These are phyloP conservation scores for Colletotrichum scovillei DNA, from an alignment of 2,329 filamentous ascomycete genomes.

Conservation along the genomic window DNA sequence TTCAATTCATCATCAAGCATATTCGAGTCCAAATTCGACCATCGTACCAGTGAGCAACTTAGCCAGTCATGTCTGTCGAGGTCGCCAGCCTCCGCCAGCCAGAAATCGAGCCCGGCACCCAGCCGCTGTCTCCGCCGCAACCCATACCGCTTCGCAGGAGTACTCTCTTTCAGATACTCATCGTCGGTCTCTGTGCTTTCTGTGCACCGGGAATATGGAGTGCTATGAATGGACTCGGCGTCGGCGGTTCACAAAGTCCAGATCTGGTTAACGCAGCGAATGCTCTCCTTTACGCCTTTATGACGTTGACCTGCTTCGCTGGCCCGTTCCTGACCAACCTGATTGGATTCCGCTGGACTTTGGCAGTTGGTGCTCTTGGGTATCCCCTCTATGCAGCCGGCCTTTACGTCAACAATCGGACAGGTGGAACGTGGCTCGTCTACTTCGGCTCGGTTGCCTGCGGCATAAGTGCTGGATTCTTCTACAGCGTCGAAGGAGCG, in stretches of 20 bases:
- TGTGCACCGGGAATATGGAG: slow-evolving; percentile 55
- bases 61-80: neutral
- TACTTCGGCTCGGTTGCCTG: slow-evolving; percentile 24
- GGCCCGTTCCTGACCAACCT: slow-evolving; percentile 51
- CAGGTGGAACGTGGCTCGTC: slow-evolving; percentile 58
- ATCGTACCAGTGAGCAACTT: neutral
- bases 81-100: neutral
- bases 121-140: neutral
- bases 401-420: slow-evolving; percentile 67
- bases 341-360: slow-evolving; percentile 51
- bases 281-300: slow-evolving; percentile 56
- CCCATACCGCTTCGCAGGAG: slow-evolving; percentile 39
- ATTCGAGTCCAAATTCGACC: neutral
- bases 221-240: slow-evolving; percentile 52
- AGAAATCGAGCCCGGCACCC: neutral
- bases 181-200: slow-evolving; percentile 53
- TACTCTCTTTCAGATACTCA: slow-evolving; percentile 51
- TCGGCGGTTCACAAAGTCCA: slow-evolving; percentile 53
- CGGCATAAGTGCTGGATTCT: slow-evolving; percentile 73
- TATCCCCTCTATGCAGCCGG: slow-evolving; percentile 74
- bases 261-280: slow-evolving; percentile 58
- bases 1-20: neutral
- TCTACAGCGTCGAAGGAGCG: slow-evolving; percentile 76
- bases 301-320: slow-evolving; percentile 55
- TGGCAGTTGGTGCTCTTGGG: slow-evolving; percentile 60